phyloP scores from a whole-genome alignment of 768 basidiomycete species.

The Sarcodon sp. region DNA sequence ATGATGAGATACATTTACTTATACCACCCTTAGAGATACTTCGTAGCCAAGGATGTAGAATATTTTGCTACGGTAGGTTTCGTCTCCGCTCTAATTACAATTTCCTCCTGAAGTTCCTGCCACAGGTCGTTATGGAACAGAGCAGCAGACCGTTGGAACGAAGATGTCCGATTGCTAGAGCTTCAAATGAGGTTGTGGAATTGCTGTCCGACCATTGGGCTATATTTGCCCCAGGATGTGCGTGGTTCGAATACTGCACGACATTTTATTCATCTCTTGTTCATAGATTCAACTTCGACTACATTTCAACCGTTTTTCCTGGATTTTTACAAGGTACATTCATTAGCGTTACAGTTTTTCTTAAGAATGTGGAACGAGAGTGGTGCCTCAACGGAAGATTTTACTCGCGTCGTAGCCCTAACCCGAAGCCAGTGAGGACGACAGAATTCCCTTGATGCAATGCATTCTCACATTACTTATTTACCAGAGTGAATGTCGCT shows the following conservation, averaged over 20 bases:
- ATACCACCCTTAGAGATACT: slow-evolving; percentile 44
- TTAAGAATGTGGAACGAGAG: slow-evolving; percentile 90
- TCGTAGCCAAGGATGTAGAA: slow-evolving; percentile 61
- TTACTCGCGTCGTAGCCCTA: slow-evolving; percentile 63
- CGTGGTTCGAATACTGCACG: slow-evolving; percentile 12
- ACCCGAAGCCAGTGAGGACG: slow-evolving; percentile 72
- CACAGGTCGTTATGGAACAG: slow-evolving; percentile 68
- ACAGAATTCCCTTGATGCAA: background rate
- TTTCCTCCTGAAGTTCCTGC: background rate
- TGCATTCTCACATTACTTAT: slow-evolving; percentile 1
- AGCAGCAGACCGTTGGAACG: slow-evolving; percentile 58
- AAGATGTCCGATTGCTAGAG: slow-evolving; percentile 72
- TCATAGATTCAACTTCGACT: slow-evolving; percentile 62
- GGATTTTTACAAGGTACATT: slow-evolving; percentile 71
- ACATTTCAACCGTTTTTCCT: slow-evolving; percentile 83
- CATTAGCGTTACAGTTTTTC: slow-evolving; percentile 75
- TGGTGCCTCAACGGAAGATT: slow-evolving; percentile 64
- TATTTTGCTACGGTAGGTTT: slow-evolving; percentile 53
- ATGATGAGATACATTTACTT: background rate
- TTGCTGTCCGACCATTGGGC: slow-evolving; percentile 77
- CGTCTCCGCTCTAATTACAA: background rate
- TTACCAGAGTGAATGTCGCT: slow-evolving; percentile 58
- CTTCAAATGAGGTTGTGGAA: slow-evolving; percentile 79
- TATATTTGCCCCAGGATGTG: slow-evolving; percentile 78
- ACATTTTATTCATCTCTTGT: background rate